Evolutionary conservation across 495 filamentous ascomycete genomes (phyloP).

Genomic region (Amphirosellinia nigrospora): DNA sequence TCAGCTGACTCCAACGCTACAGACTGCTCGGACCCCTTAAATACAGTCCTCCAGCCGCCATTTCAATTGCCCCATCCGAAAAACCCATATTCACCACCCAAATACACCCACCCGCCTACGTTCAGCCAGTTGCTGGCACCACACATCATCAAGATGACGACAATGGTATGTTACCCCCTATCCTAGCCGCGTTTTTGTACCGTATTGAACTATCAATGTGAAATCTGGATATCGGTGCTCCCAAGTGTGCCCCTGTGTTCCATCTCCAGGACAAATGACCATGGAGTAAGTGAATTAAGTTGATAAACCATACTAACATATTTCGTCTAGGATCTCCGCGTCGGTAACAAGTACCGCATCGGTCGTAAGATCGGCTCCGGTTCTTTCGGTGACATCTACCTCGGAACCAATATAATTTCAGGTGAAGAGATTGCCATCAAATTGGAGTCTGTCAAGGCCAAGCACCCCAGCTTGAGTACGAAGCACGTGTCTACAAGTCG

Average conservation of each 20-base stretch:
- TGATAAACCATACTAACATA: not conserved
- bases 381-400: conserved; percentile 98
- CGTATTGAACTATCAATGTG: not conserved
- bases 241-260: not conserved
- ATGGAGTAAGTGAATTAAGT: not conserved
- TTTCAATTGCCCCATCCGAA: not conserved
- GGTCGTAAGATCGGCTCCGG: conserved; percentile 99
- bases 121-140: conserved; percentile 27
- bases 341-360: conserved; percentile 99
- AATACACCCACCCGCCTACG: not conserved
- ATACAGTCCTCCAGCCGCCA: not conserved
- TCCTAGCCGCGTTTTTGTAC: not conserved
- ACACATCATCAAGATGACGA: conserved; percentile 50
- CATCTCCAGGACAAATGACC: not conserved
- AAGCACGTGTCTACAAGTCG: conserved; percentile 99
- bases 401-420: conserved; percentile 99
- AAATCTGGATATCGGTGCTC: not conserved
- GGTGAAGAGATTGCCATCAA: conserved; percentile 99
- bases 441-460: conserved; percentile 99
- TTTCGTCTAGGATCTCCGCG: conserved; percentile 84
- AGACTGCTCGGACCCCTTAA: conserved; percentile 15
- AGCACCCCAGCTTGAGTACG: conserved; percentile 99
- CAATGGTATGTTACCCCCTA: conserved; percentile 52
- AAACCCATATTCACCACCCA: not conserved
- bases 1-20: conserved; percentile 11